These are phyloP conservation scores for Escallonia herrerae DNA, from an alignment of 129 eudicot genomes.

Conservation along the genomic window DNA sequence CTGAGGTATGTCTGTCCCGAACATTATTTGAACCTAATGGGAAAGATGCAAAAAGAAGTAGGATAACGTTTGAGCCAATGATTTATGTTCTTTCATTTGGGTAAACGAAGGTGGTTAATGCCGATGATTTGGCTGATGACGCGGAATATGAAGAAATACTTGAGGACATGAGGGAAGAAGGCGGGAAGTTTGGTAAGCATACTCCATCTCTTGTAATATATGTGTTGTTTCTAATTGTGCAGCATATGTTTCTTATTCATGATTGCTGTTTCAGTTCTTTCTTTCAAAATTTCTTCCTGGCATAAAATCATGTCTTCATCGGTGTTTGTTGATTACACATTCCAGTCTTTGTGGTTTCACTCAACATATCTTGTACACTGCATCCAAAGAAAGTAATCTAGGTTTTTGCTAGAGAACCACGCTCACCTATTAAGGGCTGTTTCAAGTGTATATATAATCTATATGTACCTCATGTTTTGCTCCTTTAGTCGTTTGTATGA, in stretches of 20 bases:
- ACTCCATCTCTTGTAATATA: slow-evolving; percentile 6
- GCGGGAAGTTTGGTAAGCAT: slow-evolving; percentile 67
- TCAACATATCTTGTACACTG: no score
- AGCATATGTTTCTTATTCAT: not conserved
- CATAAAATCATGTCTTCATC: not conserved
- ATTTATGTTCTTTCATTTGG: slow-evolving; percentile 2
- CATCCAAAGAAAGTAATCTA: no score
- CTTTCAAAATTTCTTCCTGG: not conserved
- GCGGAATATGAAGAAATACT: slow-evolving; percentile 79
- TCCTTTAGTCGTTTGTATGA: not conserved
- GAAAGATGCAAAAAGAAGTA: not conserved
- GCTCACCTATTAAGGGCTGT: no score
- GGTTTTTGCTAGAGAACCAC: no score
- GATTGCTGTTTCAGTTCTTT: not conserved
- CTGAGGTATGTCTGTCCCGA: slow-evolving; percentile 46
- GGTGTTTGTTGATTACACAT: not conserved
- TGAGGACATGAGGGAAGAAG: slow-evolving; percentile 90
- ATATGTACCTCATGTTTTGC: no score
- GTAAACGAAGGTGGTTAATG: slow-evolving; percentile 48
- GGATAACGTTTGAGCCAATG: slow-evolving; percentile 1
- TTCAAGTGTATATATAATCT: no score
- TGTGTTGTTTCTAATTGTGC: not conserved
- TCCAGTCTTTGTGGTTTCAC: no score
- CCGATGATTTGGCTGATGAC: slow-evolving; percentile 68
- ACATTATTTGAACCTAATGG: not conserved